A percentile compares a stretch with the other conserved stretches of the same genome.
These are phyloP conservation scores for Diplogelasinospora grovesii DNA, from an alignment of 495 filamentous ascomycete genomes.

Conservation along the genomic window DNA sequence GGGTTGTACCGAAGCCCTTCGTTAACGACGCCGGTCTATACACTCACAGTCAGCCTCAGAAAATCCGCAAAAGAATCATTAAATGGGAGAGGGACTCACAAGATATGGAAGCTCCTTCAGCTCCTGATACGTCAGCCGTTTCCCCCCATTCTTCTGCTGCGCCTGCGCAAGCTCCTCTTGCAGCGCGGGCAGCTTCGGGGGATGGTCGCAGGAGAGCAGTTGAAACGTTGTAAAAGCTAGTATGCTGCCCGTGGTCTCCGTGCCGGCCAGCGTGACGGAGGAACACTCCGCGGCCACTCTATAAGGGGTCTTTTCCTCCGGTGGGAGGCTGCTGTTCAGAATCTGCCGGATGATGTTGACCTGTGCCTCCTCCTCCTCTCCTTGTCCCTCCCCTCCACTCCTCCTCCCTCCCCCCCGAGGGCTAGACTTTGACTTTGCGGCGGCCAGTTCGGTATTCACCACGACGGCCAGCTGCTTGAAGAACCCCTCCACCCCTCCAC, in stretches of 20 bases:
- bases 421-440: too few relatives aligned
- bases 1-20: constrained; percentile 3
- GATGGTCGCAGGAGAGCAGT: constrained; percentile 24
- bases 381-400: too few relatives aligned
- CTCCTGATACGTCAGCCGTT: constrained; percentile 12
- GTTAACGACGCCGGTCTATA: constrained; percentile 6
- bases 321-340: constrained; percentile 22
- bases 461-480: constrained; percentile 5
- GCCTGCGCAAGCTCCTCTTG: constrained; percentile 19
- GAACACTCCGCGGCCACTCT: constrained; percentile 23
- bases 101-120: constrained; percentile 25
- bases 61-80: background rate
- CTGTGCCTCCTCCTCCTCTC: background rate
- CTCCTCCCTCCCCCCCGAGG: too few relatives aligned
- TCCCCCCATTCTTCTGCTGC: constrained; percentile 12
- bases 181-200: constrained; percentile 18
- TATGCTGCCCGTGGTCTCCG: constrained; percentile 28
- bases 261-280: constrained; percentile 24
- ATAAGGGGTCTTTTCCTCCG: constrained; percentile 17
- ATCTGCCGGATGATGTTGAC: constrained; percentile 24
- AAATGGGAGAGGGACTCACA: constrained; percentile 1
- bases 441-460: background rate
- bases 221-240: constrained; percentile 25
- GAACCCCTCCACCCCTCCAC: constrained; percentile 5
- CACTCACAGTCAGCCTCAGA: background rate